Evolutionary conservation across 352 stramenopile species (phyloP).

Genomic region (Phytophthora macrochlamydospora): DNA sequence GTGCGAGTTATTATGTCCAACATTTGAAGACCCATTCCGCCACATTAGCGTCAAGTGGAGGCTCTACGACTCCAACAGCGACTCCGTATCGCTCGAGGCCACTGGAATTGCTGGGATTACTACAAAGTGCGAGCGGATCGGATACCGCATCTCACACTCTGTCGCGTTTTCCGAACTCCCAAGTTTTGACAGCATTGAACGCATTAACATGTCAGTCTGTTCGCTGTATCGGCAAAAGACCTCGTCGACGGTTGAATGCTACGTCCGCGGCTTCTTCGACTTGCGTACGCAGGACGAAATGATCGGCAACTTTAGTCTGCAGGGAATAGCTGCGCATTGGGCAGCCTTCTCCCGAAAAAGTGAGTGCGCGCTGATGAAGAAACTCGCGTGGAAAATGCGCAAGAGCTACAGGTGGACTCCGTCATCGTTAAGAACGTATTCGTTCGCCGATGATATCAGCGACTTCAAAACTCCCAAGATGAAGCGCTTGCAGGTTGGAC

Average conservation of each 20-base stretch:
- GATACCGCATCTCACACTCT: constrained; percentile 42
- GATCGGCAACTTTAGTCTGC: constrained; percentile 12
- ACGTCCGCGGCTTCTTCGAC: constrained; percentile 38
- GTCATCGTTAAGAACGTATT: constrained; percentile 23
- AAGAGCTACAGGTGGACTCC: constrained; percentile 22
- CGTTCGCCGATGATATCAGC: constrained; percentile 27
- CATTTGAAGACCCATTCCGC: constrained; percentile 27
- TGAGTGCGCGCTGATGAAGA: constrained; percentile 33
- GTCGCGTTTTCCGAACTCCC: constrained; percentile 32
- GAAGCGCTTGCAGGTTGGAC: not conserved
- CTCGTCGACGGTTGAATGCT: constrained; percentile 33
- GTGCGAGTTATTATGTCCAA: constrained; percentile 22
- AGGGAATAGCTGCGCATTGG: constrained; percentile 27
- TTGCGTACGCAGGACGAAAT: constrained; percentile 19
- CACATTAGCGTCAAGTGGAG: constrained; percentile 32
- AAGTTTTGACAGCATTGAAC: constrained; percentile 31
- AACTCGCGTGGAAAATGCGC: constrained; percentile 29
- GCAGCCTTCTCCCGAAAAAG: constrained; percentile 19
- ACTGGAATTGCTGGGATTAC: constrained; percentile 24
- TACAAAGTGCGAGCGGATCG: constrained; percentile 24
- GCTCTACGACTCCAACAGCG: constrained; percentile 22
- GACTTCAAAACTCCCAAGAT: constrained; percentile 17
- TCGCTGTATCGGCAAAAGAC: constrained; percentile 32
- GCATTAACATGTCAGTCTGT: constrained; percentile 35
- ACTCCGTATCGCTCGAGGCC: constrained; percentile 28